These are phyloP conservation scores for Cladophialophora chaetospira DNA, from an alignment of 2,329 filamentous ascomycete species.

Conservation along the genomic window DNA sequence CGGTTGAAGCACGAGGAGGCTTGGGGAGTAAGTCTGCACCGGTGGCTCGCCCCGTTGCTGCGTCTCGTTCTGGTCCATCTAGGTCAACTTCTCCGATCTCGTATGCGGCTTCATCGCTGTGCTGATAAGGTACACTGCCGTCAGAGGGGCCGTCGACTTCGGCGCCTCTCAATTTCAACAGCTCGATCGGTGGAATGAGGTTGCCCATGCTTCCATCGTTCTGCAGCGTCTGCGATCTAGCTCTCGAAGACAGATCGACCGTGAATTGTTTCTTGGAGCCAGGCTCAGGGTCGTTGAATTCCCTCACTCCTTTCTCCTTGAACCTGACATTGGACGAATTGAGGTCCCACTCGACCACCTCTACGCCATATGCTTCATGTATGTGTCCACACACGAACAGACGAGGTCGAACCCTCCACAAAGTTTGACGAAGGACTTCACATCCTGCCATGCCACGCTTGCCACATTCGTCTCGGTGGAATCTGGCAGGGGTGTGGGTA, in stretches of 20 bases:
- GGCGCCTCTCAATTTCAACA: constrained; percentile 24
- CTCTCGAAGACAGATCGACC: constrained; percentile 50
- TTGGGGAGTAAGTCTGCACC: constrained; percentile 32
- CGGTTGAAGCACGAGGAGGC: background rate
- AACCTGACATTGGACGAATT: constrained; percentile 32
- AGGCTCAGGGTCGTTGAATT: constrained; percentile 50
- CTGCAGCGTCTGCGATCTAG: constrained; percentile 5
- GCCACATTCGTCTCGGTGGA: constrained; percentile 49
- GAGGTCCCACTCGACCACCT: constrained; percentile 53
- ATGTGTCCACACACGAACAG: constrained; percentile 62
- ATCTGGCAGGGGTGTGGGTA: constrained; percentile 58
- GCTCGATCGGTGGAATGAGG: constrained; percentile 1
- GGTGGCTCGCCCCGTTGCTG: constrained; percentile 30
- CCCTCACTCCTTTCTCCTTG: constrained; percentile 38
- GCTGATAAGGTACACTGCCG: constrained; percentile 30
- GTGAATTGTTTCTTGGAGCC: constrained; percentile 57
- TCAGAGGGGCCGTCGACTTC: constrained; percentile 18
- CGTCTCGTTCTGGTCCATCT: background rate
- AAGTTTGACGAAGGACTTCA: constrained; percentile 45
- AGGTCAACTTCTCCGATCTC: background rate
- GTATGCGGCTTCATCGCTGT: background rate
- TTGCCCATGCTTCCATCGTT: constrained; percentile 22
- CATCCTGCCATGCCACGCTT: constrained; percentile 50
- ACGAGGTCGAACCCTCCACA: constrained; percentile 52
- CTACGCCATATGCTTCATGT: constrained; percentile 58